Evolutionary conservation across 345 rosid genomes (phyloP), one percentile per base, ranked within the genome.

Genomic region (Populus nigra): DNA sequence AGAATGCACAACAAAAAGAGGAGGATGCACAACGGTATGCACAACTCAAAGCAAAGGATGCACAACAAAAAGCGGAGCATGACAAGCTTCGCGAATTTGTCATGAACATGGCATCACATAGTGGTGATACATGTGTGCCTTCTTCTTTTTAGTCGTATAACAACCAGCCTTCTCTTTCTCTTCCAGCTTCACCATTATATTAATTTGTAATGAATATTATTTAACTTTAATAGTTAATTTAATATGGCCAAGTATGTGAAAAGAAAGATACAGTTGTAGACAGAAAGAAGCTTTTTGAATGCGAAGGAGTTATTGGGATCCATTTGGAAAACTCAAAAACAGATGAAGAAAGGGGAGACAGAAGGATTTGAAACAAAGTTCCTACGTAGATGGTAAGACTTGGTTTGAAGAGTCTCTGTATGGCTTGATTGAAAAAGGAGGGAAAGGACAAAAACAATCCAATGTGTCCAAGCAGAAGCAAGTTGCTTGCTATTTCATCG

Each of bases 261-360:
- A 79, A 85, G 39, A 79, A 82, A 57, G 82, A 77, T 2, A 38
- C 71, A 25, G 36, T 73, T 0, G 49, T 50, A 59, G 17, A 29
- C 47, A 75, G 66, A 35, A 79, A 69, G 38, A 71, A 8, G 55
- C 8, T 35, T 68, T 69, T 63, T 81, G 73, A 65, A 79, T 2
- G 1, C 9, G 79, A 18, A 80, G 72, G 78, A 75, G 78, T 11
- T 68, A 43, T 57, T 77, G 39, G 76, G 80, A 75, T 80, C 75
- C 92, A 88, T 88, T 69, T 71, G 82, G 75, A 72, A 73, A 43
- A 5, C 12, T 69, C 43, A 65, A 57, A 65, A 38, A 65, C 59
- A 77, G 39, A 73, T 55, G 33, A 59, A 62, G 79, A 73, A 80
- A 63, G 13, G 76, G 77, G 76, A 38, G 36, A 74, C 18, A 50